A percentile compares a stretch with the other conserved stretches of the same genome.
These are phyloP conservation scores for Boletus reticuloceps DNA, from an alignment of 768 basidiomycete genomes.

Conservation along the genomic window DNA sequence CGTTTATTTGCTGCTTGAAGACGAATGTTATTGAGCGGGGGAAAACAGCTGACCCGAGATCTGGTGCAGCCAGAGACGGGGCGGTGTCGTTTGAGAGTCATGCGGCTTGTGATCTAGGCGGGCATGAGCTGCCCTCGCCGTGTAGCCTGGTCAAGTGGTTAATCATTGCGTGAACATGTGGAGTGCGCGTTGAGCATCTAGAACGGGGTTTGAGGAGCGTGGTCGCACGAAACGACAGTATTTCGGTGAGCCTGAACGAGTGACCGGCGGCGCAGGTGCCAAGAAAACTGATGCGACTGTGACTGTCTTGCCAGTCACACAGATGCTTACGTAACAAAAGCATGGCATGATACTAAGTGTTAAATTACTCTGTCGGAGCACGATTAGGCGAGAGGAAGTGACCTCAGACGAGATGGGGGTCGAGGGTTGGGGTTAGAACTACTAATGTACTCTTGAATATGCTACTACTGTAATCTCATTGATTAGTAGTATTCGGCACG, in stretches of 20 bases:
- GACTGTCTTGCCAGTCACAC: too few relatives aligned
- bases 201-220: constrained; percentile 28
- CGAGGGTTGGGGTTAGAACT: too few relatives aligned
- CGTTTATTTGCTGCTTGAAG: not conserved
- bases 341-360: too few relatives aligned
- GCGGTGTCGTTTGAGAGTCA: constrained; percentile 16
- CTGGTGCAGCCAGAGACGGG: constrained; percentile 10
- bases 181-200: constrained; percentile 30
- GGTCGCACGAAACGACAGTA: constrained; percentile 17
- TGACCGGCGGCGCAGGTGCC: constrained; percentile 13
- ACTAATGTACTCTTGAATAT: too few relatives aligned
- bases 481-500: too few relatives aligned
- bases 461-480: too few relatives aligned
- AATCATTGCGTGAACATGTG: constrained; percentile 32
- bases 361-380: too few relatives aligned
- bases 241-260: constrained; percentile 11
- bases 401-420: too few relatives aligned
- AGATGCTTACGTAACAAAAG: constrained; percentile 17
- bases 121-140: constrained; percentile 24
- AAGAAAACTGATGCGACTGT: not conserved
- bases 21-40: not conserved
- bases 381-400: too few relatives aligned
- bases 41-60: constrained; percentile 7
- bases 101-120: constrained; percentile 22
- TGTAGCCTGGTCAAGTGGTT: constrained; percentile 25